Percentiles rank a stretch among this genome's conserved stretches.
phyloP scores from a whole-genome alignment of 2,329 filamentous ascomycete species.

The Trichoderma semiorbis region DNA sequence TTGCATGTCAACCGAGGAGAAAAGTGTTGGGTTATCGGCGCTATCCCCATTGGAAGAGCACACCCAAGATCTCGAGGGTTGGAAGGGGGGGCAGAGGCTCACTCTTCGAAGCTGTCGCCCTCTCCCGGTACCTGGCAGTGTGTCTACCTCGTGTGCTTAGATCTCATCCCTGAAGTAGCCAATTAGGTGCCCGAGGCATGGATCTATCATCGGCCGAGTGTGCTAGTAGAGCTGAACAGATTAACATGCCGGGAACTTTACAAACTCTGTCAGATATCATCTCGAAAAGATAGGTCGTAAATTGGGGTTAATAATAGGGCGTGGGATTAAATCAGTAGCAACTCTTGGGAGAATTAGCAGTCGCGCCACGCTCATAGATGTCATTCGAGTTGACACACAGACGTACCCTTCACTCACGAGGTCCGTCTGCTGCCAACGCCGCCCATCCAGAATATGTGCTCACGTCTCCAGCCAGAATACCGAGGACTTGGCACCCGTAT shows the following conservation, averaged over 20 bases:
- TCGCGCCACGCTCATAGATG: not conserved
- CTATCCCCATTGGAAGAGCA: not conserved
- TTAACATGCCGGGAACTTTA: not conserved
- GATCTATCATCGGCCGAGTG: not conserved
- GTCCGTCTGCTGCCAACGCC: not conserved
- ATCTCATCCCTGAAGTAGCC: not conserved
- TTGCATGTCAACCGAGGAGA: not conserved
- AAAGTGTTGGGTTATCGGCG: not conserved
- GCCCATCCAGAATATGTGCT: not conserved
- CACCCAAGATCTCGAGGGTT: not conserved
- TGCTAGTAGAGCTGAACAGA: not conserved
- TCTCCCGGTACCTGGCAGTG: not conserved
- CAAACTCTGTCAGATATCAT: slow-evolving; percentile 14
- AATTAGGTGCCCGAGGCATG: not conserved
- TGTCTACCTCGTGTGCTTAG: not conserved
- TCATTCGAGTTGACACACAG: not conserved
- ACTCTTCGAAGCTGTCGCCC: not conserved
- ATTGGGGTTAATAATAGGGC: not conserved
- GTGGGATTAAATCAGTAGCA: not conserved
- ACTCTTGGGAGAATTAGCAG: not conserved
- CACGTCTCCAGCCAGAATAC: not conserved
- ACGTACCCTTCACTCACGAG: not conserved
- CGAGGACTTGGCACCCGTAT: not conserved
- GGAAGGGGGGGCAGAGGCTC: not conserved
- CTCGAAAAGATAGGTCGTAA: not conserved